Evolutionary conservation across 2,329 filamentous ascomycete species (phyloP).

Genomic region (Harringtonia lauricola): DNA sequence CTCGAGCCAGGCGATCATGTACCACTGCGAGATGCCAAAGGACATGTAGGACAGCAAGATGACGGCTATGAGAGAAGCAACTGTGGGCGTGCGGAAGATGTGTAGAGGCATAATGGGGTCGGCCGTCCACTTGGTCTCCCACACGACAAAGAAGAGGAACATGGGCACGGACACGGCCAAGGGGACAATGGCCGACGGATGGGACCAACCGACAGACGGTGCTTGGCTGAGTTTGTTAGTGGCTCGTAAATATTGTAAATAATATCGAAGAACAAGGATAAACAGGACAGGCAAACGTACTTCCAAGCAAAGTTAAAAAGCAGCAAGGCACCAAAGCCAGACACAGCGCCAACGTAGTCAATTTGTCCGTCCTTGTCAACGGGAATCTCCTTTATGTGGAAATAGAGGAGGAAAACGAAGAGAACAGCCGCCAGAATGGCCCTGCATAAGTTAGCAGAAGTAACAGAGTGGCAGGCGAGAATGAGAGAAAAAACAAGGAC

Average conservation of each 20-base stretch:
- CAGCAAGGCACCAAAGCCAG: conserved; percentile 6
- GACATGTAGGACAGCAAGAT: conserved; percentile 12
- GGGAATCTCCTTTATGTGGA: conserved; percentile 15
- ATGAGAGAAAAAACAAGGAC: no score
- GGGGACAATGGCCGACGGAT: conserved; percentile 6
- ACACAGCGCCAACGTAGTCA: conserved; percentile 9
- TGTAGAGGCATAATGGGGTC: conserved; percentile 11
- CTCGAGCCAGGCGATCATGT: conserved; percentile 16
- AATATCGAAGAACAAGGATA: no score
- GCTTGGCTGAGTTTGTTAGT: conserved; percentile 14
- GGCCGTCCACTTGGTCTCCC: conserved; percentile 7
- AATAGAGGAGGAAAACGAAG: conserved; percentile 8
- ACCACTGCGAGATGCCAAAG: conserved; percentile 12
- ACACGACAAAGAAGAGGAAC: conserved; percentile 8
- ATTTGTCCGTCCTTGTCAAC: conserved; percentile 8
- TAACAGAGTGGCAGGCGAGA: no score
- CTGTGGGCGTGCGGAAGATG: conserved; percentile 10
- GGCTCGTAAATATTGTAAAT: no score
- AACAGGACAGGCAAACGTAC: conserved; percentile 11
- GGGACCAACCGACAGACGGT: conserved; percentile 6
- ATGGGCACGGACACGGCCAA: conserved; percentile 9
- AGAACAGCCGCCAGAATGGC: conserved; percentile 9
- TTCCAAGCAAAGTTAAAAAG: conserved; percentile 11
- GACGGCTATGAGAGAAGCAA: conserved; percentile 6
- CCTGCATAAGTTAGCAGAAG: no score